Evolutionary conservation across 495 filamentous ascomycete species (phyloP).

Genomic region (Penicillium simplicissimum): DNA sequence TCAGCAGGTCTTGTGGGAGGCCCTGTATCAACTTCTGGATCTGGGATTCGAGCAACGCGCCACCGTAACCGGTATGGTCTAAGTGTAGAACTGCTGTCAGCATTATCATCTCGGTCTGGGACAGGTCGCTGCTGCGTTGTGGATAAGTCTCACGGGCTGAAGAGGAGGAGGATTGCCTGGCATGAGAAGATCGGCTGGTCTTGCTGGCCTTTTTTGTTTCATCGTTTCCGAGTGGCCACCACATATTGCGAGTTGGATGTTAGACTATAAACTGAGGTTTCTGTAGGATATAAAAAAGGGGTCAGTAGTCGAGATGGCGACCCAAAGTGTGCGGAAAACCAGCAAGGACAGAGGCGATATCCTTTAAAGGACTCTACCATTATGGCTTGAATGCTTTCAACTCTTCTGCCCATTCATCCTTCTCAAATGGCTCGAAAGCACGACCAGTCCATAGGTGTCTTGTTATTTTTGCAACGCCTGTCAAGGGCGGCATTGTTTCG

Average conservation of each 20-base stretch:
- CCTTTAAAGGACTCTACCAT: not conserved
- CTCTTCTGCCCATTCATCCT: not conserved
- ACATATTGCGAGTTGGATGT: not conserved
- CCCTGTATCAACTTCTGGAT: slow-evolving; percentile 16
- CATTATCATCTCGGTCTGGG: slow-evolving; percentile 20
- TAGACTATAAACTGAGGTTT: not conserved
- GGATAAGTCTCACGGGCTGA: slow-evolving; percentile 18
- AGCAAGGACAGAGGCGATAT: not conserved
- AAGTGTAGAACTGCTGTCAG: slow-evolving; percentile 30
- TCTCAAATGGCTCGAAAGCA: not conserved
- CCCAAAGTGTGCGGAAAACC: not conserved
- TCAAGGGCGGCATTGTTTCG: not conserved
- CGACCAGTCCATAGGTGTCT: not conserved
- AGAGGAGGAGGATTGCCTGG: not conserved
- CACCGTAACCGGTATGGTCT: slow-evolving; percentile 12
- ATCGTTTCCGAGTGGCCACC: not conserved
- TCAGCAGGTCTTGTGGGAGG: slow-evolving; percentile 20
- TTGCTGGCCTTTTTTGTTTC: not conserved
- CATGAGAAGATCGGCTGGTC: not conserved
- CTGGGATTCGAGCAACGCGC: not conserved
- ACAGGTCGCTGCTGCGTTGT: slow-evolving; percentile 22
- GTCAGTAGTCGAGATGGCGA: not conserved
- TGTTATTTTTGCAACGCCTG: not conserved
- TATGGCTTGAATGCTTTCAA: not conserved
- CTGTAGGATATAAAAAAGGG: not conserved